Evolutionary conservation across 768 basidiomycete species (phyloP), one percentile per base, ranked within the genome.

Genomic region (Lentinula sp.): DNA sequence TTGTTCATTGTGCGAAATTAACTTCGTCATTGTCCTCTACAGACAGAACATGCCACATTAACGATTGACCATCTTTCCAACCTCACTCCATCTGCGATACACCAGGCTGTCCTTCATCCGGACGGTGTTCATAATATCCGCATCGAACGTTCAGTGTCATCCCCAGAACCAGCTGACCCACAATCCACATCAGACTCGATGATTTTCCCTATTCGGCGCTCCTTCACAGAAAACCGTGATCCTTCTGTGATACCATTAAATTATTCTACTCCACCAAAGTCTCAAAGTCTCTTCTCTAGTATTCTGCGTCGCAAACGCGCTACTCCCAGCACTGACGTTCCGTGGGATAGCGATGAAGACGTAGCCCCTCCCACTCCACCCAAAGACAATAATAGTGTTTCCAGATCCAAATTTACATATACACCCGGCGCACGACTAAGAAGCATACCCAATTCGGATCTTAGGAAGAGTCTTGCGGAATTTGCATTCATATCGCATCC

Each of bases 1-100:
- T 62, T 48, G 45, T 61, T 61, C 64, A 62, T 65, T 62, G 62
- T 66, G 48, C 60, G 39, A 62, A 42, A 56, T 61, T 36, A 57
- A 35, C 35, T 23, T 63, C 36, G 4, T 18, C 37, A 52, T 70
- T 69, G 65, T 70, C 67, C 59, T 61, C 54, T 57, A 52, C 66
- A 81, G 80, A 74, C 73, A 65, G 77, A 80, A 63, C 74, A 78
- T 69, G 72, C 77, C 48, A 75, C 78, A 50, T 73, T 80, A 48
- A 81, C 79, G 7, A 72, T 81, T 50, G 78, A 81, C 61, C 70
- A 72, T 58, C 68, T 79, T 13, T 77, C 76, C 35, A 74, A 78
- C 57, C 69, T 83, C 55, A 81, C 80, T 3, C 64, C 73, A 45
- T 70, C 74, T 51, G 68, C 74, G 51, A 72, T 82, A 33, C 73